Conservation (phyloP, 2,329 filamentous ascomycete genomes). For the Endoconidiophora laricicola region DNA sequence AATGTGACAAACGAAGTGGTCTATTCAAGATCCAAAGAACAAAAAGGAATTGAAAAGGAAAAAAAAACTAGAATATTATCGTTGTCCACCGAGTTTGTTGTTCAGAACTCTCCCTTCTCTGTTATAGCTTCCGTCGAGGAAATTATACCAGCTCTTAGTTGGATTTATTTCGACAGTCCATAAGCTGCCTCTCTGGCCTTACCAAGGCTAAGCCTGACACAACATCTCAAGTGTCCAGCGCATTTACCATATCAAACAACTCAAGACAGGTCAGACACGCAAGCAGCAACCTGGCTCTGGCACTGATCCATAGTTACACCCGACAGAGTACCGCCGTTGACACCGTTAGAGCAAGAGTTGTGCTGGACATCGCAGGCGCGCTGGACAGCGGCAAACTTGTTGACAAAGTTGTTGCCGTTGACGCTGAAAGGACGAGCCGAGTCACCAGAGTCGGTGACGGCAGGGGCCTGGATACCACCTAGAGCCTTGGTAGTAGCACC, state of each 20-base stretch:
- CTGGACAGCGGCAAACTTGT: conserved; percentile 36
- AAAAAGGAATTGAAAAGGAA: too few relatives aligned
- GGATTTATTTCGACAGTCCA: background rate
- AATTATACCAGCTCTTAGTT: background rate
- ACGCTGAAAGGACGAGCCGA: conserved; percentile 36
- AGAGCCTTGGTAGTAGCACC: conserved; percentile 23
- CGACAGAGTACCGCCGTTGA: conserved; percentile 31
- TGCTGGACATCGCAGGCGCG: conserved; percentile 47
- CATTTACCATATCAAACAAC: background rate
- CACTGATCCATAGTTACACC: conserved; percentile 34
- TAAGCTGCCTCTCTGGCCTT: background rate
- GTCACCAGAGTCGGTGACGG: conserved; percentile 31
- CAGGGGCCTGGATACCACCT: conserved; percentile 35
- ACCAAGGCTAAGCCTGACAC: background rate
- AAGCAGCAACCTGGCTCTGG: conserved; percentile 33
- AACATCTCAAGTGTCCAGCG: background rate
- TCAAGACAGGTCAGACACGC: conserved; percentile 22
- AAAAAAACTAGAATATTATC: too few relatives aligned
- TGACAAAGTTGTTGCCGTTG: conserved; percentile 40
- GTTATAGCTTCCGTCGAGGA: background rate
- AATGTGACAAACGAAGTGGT: too few relatives aligned
- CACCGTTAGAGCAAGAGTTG: conserved; percentile 40
- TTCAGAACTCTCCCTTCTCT: background rate
- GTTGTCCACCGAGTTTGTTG: background rate
- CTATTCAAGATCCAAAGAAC: too few relatives aligned